phyloP scores from a whole-genome alignment of 2,329 filamentous ascomycete species.

The Diaporthe longicolla region DNA sequence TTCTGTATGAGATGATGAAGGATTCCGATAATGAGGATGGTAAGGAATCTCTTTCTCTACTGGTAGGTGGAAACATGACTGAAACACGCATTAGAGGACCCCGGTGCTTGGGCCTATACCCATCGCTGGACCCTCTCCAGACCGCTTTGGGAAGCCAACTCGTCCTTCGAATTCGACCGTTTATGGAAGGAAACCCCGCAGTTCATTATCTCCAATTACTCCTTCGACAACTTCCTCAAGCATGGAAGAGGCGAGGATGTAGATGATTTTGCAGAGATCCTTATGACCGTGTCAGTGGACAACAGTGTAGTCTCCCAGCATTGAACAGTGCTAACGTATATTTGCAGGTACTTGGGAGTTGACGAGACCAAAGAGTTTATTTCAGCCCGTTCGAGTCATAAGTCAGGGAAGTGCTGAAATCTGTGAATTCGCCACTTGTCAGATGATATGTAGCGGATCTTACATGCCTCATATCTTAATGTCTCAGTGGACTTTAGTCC shows the following conservation, averaged over 20 bases:
- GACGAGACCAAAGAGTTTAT: constrained; percentile 13
- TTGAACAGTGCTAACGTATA: not conserved
- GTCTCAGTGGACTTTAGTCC: not conserved
- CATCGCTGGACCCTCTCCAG: constrained; percentile 2
- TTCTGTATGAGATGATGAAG: constrained; percentile 49
- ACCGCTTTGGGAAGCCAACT: not conserved
- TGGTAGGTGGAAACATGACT: not conserved
- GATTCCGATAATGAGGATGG: not conserved
- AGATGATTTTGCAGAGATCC: constrained; percentile 3
- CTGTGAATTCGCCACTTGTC: accelerated
- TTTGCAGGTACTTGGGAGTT: not conserved
- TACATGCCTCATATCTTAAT: not conserved
- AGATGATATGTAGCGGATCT: not conserved
- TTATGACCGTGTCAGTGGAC: constrained; percentile 1
- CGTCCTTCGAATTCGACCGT: not conserved
- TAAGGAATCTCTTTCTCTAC: not conserved
- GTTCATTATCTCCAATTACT: constrained; percentile 12
- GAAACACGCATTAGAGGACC: not conserved
- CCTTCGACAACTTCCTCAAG: not conserved
- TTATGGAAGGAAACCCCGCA: constrained; percentile 1
- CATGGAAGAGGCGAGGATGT: constrained; percentile 17
- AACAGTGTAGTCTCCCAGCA: not conserved
- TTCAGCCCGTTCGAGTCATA: not conserved
- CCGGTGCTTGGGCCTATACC: constrained; percentile 9
- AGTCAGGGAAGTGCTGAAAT: not conserved